Conservation (phyloP, 2,329 filamentous ascomycete genomes). For the Eutypa lata region DNA sequence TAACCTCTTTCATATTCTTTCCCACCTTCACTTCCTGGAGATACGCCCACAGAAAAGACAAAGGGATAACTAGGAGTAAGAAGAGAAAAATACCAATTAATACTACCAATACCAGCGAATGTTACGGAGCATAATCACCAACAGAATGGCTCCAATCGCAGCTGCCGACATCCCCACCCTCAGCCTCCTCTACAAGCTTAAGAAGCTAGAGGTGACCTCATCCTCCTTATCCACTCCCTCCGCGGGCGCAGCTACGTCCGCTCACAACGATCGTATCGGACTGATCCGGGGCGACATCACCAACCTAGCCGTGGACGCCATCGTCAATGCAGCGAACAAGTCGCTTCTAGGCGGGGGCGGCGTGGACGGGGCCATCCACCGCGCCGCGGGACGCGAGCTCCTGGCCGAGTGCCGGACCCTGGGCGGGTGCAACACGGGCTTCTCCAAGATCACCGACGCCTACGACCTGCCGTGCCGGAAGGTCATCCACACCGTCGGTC, state of each 20-base stretch:
- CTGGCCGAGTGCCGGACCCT: conserved; percentile 69
- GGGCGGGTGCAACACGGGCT: conserved; percentile 70
- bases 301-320: conserved; percentile 70
- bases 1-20: no score
- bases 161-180: conserved; percentile 60
- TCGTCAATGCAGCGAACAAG: conserved; percentile 89
- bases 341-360: conserved; percentile 83
- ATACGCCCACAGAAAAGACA: no score
- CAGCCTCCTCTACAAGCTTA: conserved; percentile 61
- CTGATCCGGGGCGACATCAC: conserved; percentile 80
- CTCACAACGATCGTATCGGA: conserved; percentile 67
- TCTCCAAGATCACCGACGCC: conserved; percentile 77
- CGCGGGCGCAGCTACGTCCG: conserved; percentile 13
- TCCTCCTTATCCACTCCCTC: background rate
- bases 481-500: conserved; percentile 89
- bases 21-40: no score
- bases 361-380: conserved; percentile 84
- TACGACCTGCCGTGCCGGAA: conserved; percentile 73
- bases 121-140: conserved; percentile 12
- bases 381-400: conserved; percentile 70
- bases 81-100: background rate
- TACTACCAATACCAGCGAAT: conserved; percentile 5
- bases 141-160: conserved; percentile 36
- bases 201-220: conserved; percentile 37
- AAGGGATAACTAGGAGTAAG: no score